Evolutionary conservation across 1,284 basidiomycete genomes (phyloP).

Genomic region (Fistulina hepatica): DNA sequence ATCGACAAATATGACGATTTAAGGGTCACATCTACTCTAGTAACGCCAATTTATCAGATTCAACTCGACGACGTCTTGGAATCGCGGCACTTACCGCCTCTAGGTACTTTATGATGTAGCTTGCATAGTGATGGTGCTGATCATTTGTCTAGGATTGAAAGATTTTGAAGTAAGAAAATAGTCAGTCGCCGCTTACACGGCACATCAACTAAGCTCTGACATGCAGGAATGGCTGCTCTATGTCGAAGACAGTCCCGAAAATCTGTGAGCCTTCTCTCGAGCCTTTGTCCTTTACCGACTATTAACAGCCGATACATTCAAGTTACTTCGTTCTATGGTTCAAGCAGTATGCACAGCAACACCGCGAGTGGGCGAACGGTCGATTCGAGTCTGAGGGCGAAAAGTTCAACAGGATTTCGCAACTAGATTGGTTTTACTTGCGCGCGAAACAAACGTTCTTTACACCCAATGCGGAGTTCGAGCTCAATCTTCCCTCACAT

Average conservation of each 20-base stretch:
- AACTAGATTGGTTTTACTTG: slow-evolving; percentile 58
- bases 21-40: slow-evolving; percentile 11
- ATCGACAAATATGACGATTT: background rate
- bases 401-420: slow-evolving; percentile 26
- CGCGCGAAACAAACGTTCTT: slow-evolving; percentile 72
- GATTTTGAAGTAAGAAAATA: slow-evolving; percentile 46
- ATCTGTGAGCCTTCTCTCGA: slow-evolving; percentile 36
- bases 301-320: slow-evolving; percentile 5
- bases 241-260: slow-evolving; percentile 58
- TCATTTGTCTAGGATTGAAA: slow-evolving; percentile 40
- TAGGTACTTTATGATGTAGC: slow-evolving; percentile 15
- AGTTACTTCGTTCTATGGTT: slow-evolving; percentile 72
- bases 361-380: slow-evolving; percentile 57
- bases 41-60: slow-evolving; percentile 37
- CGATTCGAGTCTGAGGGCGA: slow-evolving; percentile 33
- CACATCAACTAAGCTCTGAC: slow-evolving; percentile 4
- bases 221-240: slow-evolving; percentile 59
- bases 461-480: slow-evolving; percentile 53
- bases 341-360: slow-evolving; percentile 49
- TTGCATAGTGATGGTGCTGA: background rate
- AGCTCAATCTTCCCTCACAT: slow-evolving; percentile 57
- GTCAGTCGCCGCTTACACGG: slow-evolving; percentile 3
- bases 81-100: slow-evolving; percentile 41
- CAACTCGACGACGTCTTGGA: slow-evolving; percentile 43
- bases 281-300: slow-evolving; percentile 2